Evolutionary conservation across 768 basidiomycete species (phyloP).

Genomic region (Tephrocybe sp.): DNA sequence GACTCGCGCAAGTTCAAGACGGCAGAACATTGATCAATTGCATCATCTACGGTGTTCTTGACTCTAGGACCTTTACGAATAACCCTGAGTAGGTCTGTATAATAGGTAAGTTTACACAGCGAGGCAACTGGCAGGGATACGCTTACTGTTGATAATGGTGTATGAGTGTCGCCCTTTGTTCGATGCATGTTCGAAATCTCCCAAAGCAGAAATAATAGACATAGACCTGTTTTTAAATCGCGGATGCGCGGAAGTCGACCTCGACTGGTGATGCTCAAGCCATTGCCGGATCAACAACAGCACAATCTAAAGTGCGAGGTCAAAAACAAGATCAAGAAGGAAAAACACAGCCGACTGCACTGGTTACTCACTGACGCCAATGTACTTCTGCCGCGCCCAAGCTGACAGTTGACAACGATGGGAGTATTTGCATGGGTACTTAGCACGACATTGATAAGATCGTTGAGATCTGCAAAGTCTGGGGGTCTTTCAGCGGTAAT

Average conservation of each 20-base stretch:
- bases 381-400: constrained; percentile 90
- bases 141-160: constrained; percentile 84
- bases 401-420: constrained; percentile 93
- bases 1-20: constrained; percentile 85
- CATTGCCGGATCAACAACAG: constrained; percentile 83
- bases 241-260: constrained; percentile 36
- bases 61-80: constrained; percentile 83
- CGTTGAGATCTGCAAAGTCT: constrained; percentile 70
- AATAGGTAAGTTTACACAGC: constrained; percentile 1
- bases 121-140: constrained; percentile 5
- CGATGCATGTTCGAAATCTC: constrained; percentile 28
- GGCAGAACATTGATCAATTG: constrained; percentile 81
- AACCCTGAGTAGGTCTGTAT: constrained; percentile 70
- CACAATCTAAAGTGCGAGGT: constrained; percentile 50
- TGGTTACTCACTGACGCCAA: constrained; percentile 66
- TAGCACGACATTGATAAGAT: constrained; percentile 77
- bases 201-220: constrained; percentile 39
- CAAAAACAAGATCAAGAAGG: neutral
- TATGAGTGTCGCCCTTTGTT: constrained; percentile 59
- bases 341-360: neutral
- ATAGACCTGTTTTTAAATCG: constrained; percentile 33
- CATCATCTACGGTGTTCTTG: constrained; percentile 83
- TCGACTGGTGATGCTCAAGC: constrained; percentile 49
- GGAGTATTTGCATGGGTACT: constrained; percentile 68
- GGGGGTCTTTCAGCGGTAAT: constrained; percentile 88